These are phyloP conservation scores for Clohesyomyces aquaticus DNA, from an alignment of 495 filamentous ascomycete genomes.

Conservation along the genomic window DNA sequence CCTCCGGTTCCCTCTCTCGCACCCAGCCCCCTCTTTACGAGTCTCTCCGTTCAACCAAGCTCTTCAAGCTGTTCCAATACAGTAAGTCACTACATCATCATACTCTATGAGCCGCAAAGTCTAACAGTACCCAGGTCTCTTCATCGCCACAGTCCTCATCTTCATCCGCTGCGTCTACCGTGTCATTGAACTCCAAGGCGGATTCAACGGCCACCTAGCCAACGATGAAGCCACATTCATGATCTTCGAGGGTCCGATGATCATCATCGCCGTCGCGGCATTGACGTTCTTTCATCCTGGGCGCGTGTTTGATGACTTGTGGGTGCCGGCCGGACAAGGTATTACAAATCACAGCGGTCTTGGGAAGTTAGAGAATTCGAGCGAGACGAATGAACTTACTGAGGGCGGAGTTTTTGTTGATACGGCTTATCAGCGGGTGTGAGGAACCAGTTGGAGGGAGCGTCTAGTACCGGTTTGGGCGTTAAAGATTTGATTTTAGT, in stretches of 20 bases:
- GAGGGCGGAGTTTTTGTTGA: not conserved
- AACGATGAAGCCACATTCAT: slow-evolving; percentile 66
- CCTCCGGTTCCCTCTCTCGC: slow-evolving; percentile 12
- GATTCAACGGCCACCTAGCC: slow-evolving; percentile 62
- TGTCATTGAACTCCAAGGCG: slow-evolving; percentile 65
- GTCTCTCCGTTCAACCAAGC: slow-evolving; percentile 13
- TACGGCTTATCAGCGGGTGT: slow-evolving; percentile 10
- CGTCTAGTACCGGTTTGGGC: too few species aligned
- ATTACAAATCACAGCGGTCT: not conserved
- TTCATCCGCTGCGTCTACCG: slow-evolving; percentile 66
- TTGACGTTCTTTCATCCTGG: slow-evolving; percentile 37
- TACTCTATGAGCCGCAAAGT: not conserved
- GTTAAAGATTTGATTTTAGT: too few species aligned
- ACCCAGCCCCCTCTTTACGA: slow-evolving; percentile 25
- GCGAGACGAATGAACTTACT: slow-evolving; percentile 2
- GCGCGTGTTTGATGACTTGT: slow-evolving; percentile 33
- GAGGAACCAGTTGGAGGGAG: too few species aligned
- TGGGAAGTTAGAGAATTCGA: not conserved
- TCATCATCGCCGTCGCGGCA: slow-evolving; percentile 54
- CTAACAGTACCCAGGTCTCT: slow-evolving; percentile 14
- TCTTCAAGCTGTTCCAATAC: slow-evolving; percentile 34
- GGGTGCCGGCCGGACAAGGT: slow-evolving; percentile 35
- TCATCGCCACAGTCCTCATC: slow-evolving; percentile 49
- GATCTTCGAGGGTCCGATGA: slow-evolving; percentile 73
- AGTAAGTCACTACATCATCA: slow-evolving; percentile 21